Percentiles rank a stretch among this genome's conserved stretches.
Evolutionary conservation across 352 stramenopile species (phyloP).

Genomic region (Pythium vanterpoolii): DNA sequence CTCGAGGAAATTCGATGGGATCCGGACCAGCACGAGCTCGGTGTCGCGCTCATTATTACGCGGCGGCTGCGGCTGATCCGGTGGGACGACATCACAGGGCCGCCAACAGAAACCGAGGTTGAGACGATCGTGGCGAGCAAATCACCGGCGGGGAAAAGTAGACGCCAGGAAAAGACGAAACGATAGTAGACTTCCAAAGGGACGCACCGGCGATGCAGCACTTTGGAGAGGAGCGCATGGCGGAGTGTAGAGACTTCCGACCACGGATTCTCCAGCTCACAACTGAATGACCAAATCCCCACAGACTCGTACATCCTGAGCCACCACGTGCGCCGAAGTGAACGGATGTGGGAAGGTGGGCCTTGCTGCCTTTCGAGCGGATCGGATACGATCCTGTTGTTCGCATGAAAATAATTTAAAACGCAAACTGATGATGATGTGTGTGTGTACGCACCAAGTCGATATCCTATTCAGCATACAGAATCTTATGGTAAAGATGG

Average conservation of each 20-base stretch:
- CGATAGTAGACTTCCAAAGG: background rate
- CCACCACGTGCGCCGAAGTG: too few species aligned
- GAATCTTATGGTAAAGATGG: background rate
- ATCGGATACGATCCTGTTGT: too few species aligned
- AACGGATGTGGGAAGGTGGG: too few species aligned
- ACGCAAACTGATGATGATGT: too few species aligned
- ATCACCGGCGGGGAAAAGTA: background rate
- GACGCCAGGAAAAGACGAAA: background rate
- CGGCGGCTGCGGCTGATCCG: conserved; percentile 55
- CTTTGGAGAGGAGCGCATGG: background rate
- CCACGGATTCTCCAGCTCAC: too few species aligned
- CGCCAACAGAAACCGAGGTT: background rate
- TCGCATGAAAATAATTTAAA: too few species aligned
- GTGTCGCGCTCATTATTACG: conserved; percentile 56
- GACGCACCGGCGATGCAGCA: too few species aligned
- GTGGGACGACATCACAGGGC: conserved; percentile 45
- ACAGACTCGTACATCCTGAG: background rate
- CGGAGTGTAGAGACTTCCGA: too few species aligned
- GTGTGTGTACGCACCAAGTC: background rate
- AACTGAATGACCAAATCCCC: too few species aligned
- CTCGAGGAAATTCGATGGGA: conserved; percentile 69
- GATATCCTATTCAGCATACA: conserved; percentile 30
- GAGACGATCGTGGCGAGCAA: background rate
- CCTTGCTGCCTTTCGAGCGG: too few species aligned
- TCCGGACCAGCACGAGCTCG: conserved; percentile 49